Evolutionary conservation across 2,329 filamentous ascomycete genomes (phyloP).

Genomic region (Phoma sp.): DNA sequence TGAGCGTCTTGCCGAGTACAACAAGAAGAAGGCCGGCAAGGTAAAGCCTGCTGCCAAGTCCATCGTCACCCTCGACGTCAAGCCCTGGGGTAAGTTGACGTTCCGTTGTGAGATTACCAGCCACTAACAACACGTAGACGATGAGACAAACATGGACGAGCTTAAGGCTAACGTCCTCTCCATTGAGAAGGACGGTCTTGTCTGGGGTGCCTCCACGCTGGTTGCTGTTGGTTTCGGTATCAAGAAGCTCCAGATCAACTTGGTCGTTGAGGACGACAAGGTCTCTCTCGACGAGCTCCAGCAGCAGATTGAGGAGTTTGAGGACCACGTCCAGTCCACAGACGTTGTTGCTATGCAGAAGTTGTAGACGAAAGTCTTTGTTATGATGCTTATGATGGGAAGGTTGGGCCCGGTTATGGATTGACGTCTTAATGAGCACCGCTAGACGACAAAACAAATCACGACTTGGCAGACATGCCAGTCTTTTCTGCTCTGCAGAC

Average conservation of each 20-base stretch:
- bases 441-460: constrained; percentile 38
- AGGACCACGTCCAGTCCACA: constrained; percentile 95
- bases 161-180: constrained; percentile 80
- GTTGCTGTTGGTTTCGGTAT: constrained; percentile 95
- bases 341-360: constrained; percentile 73
- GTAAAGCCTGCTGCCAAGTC: constrained; percentile 93
- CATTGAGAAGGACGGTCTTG: constrained; percentile 91
- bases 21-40: constrained; percentile 96
- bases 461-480: constrained; percentile 34
- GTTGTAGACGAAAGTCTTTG: constrained; percentile 41
- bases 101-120: neutral
- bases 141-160: constrained; percentile 89
- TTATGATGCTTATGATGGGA: constrained; percentile 34
- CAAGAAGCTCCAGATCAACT: constrained; percentile 98
- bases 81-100: constrained; percentile 87
- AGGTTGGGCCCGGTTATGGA: constrained; percentile 31
- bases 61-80: constrained; percentile 92
- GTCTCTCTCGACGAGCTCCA: constrained; percentile 85
- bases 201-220: constrained; percentile 92
- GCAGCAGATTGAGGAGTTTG: constrained; percentile 82
- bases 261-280: constrained; percentile 98
- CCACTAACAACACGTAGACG: constrained; percentile 62
- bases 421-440: constrained; percentile 44
- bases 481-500: constrained; percentile 25
- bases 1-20: constrained; percentile 90